Percentiles rank a stretch among this genome's conserved stretches.
These are phyloP conservation scores for Smittium culicis DNA, from an alignment of 371 early-diverging fungal genomes.

Conservation along the genomic window DNA sequence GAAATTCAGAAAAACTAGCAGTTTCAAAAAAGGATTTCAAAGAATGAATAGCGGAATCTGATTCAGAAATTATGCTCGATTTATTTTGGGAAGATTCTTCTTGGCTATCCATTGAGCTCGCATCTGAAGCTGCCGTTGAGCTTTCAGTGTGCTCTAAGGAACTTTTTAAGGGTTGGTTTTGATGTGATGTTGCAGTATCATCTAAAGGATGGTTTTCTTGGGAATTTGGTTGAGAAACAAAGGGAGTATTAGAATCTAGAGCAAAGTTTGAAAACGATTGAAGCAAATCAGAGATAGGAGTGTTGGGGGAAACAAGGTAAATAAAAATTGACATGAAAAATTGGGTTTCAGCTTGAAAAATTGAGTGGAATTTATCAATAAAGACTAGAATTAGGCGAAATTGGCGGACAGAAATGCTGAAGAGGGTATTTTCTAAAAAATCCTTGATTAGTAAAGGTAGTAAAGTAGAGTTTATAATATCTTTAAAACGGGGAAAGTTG, in stretches of 20 bases:
- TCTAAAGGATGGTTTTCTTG: not conserved
- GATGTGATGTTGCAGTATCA: too few species aligned
- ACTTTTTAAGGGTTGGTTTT: too few species aligned
- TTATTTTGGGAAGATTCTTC: too few species aligned
- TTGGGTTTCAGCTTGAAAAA: conserved; percentile 77
- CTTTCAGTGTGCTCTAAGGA: too few species aligned
- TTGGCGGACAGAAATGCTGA: conserved; percentile 67
- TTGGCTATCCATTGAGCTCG: too few species aligned
- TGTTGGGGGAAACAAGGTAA: not conserved
- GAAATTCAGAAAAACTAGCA: conserved; percentile 23
- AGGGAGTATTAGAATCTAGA: too few species aligned
- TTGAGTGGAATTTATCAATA: conserved; percentile 58
- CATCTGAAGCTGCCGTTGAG: too few species aligned
- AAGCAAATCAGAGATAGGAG: not conserved
- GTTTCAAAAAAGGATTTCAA: not conserved
- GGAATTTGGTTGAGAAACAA: too few species aligned
- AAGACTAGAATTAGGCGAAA: conserved; percentile 67
- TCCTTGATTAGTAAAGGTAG: conserved; percentile 57
- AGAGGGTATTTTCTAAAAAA: conserved; percentile 77
- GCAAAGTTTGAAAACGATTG: not conserved
- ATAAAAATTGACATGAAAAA: conserved; percentile 80
- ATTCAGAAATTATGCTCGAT: not conserved
- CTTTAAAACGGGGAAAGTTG: conserved; percentile 67
- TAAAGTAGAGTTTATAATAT: conserved; percentile 61
- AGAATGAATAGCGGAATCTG: not conserved